Conservation (phyloP, 164 flowering plant species). For the Macadamia tetraphylla region DNA sequence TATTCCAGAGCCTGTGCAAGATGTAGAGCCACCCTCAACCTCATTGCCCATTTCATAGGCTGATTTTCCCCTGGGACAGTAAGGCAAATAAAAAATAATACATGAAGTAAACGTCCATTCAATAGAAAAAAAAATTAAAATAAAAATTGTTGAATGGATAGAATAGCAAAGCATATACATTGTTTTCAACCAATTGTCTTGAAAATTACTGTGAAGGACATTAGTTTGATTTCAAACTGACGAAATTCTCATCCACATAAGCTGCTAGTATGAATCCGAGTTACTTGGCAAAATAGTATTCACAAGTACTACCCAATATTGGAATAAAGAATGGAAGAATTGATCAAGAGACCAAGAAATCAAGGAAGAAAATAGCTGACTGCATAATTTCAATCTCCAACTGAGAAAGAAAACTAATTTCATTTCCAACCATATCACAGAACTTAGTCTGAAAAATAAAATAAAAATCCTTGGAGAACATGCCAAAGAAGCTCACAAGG, state of each 20-base stretch:
- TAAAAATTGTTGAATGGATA: too few relatives aligned
- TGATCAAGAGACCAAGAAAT: not conserved
- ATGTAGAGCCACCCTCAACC: slow-evolving; percentile 21
- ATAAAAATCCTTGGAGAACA: not conserved
- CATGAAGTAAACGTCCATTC: not conserved
- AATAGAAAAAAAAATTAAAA: not conserved
- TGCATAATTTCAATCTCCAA: not conserved
- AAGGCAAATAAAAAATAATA: not conserved
- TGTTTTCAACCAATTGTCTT: too few relatives aligned
- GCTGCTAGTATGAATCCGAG: not conserved
- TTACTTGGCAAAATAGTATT: too few relatives aligned
- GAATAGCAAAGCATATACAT: too few relatives aligned
- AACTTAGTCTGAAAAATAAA: not conserved
- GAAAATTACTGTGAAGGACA: too few relatives aligned
- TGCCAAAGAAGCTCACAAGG: not conserved
- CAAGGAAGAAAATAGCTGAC: not conserved
- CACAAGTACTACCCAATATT: too few relatives aligned
- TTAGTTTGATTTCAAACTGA: not conserved
- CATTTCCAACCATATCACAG: not conserved
- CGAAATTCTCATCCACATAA: not conserved
- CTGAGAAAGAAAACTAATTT: not conserved
- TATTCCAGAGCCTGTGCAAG: slow-evolving; percentile 22
- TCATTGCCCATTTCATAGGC: slow-evolving; percentile 24
- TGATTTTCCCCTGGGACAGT: slow-evolving; percentile 18
- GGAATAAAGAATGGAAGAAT: not conserved